These are phyloP conservation scores for Monosiga brevicollis DNA, from an alignment of 78 protist species.

Conservation along the genomic window DNA sequence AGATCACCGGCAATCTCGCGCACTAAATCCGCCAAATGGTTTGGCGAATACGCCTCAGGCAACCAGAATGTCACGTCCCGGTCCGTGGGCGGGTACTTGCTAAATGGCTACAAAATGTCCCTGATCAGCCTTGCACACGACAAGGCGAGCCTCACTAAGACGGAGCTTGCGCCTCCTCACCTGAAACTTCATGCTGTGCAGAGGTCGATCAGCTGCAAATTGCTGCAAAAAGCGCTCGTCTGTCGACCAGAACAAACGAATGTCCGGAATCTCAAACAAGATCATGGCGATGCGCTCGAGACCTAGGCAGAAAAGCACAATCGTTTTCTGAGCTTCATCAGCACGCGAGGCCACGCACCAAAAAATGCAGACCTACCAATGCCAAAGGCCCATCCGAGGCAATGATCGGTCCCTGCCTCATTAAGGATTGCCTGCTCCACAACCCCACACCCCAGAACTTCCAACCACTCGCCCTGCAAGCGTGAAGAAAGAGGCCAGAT, in stretches of 20 bases:
- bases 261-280: constrained; percentile 76
- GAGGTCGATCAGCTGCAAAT: constrained; percentile 30
- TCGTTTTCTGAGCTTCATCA: too few relatives aligned
- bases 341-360: not conserved
- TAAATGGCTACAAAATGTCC: not conserved
- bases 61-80: constrained; percentile 70
- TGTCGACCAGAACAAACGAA: constrained; percentile 84
- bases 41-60: too few relatives aligned
- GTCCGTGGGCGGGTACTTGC: too few relatives aligned
- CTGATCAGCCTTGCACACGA: not conserved
- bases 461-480: not conserved
- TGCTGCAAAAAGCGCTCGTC: constrained; percentile 72
- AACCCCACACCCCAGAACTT: constrained; percentile 73
- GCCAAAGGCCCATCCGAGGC: constrained; percentile 87
- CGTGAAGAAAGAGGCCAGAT: too few relatives aligned
- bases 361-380: too few relatives aligned
- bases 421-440: constrained; percentile 48
- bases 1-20: constrained; percentile 70
- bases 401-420: constrained; percentile 8
- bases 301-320: too few relatives aligned
- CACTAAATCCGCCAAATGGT: constrained; percentile 59
- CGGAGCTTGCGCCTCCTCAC: constrained; percentile 7
- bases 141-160: not conserved
- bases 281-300: constrained; percentile 89
- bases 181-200: not conserved